Percentiles rank a stretch among this genome's conserved stretches.
These are phyloP conservation scores for Russula sp. DNA, from an alignment of 768 basidiomycete genomes.

Conservation along the genomic window DNA sequence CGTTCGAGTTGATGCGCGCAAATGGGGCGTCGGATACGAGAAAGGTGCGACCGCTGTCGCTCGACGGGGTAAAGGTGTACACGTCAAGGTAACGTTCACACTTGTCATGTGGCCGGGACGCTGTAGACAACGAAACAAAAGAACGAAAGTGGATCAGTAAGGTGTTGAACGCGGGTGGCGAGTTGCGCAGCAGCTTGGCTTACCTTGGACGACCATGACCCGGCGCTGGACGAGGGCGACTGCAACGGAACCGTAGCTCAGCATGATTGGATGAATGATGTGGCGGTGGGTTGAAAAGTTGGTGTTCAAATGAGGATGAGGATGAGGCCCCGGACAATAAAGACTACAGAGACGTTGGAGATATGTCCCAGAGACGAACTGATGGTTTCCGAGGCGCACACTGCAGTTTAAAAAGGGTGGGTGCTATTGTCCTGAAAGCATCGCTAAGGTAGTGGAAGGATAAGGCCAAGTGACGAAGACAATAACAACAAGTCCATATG, in stretches of 20 bases:
- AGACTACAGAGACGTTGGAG: neutral
- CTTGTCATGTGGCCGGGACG: conserved; percentile 46
- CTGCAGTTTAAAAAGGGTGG: neutral
- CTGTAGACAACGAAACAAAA: conserved; percentile 29
- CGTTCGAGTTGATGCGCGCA: conserved; percentile 53
- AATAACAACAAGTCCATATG: neutral
- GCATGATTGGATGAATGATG: conserved; percentile 7
- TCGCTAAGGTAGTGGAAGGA: neutral
- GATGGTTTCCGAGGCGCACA: neutral
- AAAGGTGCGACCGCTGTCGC: conserved; percentile 48
- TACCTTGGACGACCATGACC: conserved; percentile 64
- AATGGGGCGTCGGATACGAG: conserved; percentile 50
- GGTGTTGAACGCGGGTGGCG: neutral
- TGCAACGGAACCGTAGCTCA: conserved; percentile 47
- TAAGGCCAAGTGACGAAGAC: neutral
- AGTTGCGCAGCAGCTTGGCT: neutral
- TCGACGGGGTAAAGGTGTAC: conserved; percentile 55
- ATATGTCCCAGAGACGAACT: neutral
- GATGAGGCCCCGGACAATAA: no score
- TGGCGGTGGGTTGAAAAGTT: neutral
- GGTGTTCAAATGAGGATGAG: neutral
- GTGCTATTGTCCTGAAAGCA: conserved; percentile 17
- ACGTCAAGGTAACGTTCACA: conserved; percentile 60
- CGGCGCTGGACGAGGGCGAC: conserved; percentile 63
- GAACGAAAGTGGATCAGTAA: neutral